Evolutionary conservation across 2,329 filamentous ascomycete genomes (phyloP).

Genomic region (Harringtonia lauricola): DNA sequence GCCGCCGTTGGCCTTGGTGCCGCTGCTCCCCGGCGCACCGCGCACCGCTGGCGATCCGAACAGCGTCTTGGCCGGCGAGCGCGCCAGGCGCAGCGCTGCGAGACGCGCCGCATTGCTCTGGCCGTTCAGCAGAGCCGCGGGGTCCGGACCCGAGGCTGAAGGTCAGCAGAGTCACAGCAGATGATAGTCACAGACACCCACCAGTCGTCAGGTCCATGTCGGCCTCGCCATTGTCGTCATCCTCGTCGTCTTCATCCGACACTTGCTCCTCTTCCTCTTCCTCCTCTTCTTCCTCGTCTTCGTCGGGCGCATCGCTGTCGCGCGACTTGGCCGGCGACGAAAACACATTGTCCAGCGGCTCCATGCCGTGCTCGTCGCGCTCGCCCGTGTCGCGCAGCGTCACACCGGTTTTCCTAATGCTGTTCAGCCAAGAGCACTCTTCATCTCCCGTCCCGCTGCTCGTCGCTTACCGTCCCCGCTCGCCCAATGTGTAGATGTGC

Average conservation of each 20-base stretch:
- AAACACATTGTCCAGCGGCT: conserved; percentile 77
- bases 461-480: conserved; percentile 33
- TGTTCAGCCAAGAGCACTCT: not conserved
- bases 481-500: conserved; percentile 37
- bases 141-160: conserved; percentile 41
- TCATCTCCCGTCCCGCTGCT: not conserved
- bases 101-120: conserved; percentile 35
- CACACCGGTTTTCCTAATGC: conserved; percentile 75
- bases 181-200: conserved; percentile 7
- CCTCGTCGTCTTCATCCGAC: conserved; percentile 15
- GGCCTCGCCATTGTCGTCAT: conserved; percentile 23
- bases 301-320: conserved; percentile 18
- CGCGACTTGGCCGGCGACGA: conserved; percentile 63
- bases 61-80: conserved; percentile 54
- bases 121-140: conserved; percentile 38
- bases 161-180: not conserved
- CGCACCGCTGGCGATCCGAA: conserved; percentile 48
- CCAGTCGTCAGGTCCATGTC: conserved; percentile 39
- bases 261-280: conserved; percentile 19
- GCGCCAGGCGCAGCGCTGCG: conserved; percentile 35
- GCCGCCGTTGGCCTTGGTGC: conserved; percentile 13
- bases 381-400: conserved; percentile 66
- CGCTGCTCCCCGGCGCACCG: not conserved
- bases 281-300: conserved; percentile 19
- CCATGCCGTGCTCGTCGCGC: conserved; percentile 86